phyloP scores from a whole-genome alignment of 805 yeast genomes.

The Cyberlindnera suaveolens region DNA sequence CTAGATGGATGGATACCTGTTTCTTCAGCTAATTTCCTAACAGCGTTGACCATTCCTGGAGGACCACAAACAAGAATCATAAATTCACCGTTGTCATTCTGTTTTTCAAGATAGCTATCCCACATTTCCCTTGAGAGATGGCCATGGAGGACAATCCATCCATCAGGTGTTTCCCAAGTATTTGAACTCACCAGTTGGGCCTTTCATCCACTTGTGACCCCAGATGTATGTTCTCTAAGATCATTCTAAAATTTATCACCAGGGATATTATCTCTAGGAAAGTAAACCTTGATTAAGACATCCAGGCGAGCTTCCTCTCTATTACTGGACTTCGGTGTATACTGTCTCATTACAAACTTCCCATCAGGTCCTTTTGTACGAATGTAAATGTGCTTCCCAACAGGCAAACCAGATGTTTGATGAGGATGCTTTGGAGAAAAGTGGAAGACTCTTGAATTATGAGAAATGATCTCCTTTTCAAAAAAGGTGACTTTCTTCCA shows the following conservation, averaged over 20 bases:
- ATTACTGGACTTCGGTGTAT: slow-evolving; percentile 28
- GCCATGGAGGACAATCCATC: slow-evolving; percentile 44
- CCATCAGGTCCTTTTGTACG: slow-evolving; percentile 22
- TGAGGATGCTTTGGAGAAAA: slow-evolving; percentile 25
- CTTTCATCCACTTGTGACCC: slow-evolving; percentile 65
- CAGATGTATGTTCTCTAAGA: slow-evolving; percentile 20
- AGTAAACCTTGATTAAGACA: slow-evolving; percentile 28
- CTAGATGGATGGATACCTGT: too few relatives aligned
- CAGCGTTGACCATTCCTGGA: slow-evolving; percentile 53
- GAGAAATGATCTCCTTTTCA: slow-evolving; percentile 21
- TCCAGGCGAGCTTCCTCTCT: slow-evolving; percentile 23
- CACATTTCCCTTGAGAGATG: slow-evolving; percentile 49
- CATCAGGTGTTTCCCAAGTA: slow-evolving; percentile 29
- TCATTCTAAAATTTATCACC: slow-evolving; percentile 29
- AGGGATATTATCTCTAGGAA: slow-evolving; percentile 23
- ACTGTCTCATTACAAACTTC: slow-evolving; percentile 27
- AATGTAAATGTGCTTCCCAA: slow-evolving; percentile 28
- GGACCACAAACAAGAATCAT: slow-evolving; percentile 67
- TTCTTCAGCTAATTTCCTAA: slow-evolving; percentile 39
- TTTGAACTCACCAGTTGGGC: slow-evolving; percentile 70
- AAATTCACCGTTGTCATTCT: slow-evolving; percentile 39
- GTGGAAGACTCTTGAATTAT: slow-evolving; percentile 25
- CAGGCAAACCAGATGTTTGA: slow-evolving; percentile 28
- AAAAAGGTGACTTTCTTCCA: slow-evolving; percentile 23
- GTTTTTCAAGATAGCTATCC: slow-evolving; percentile 41